phyloP scores from a whole-genome alignment of 352 stramenopile genomes.

The Pythium volutum region DNA sequence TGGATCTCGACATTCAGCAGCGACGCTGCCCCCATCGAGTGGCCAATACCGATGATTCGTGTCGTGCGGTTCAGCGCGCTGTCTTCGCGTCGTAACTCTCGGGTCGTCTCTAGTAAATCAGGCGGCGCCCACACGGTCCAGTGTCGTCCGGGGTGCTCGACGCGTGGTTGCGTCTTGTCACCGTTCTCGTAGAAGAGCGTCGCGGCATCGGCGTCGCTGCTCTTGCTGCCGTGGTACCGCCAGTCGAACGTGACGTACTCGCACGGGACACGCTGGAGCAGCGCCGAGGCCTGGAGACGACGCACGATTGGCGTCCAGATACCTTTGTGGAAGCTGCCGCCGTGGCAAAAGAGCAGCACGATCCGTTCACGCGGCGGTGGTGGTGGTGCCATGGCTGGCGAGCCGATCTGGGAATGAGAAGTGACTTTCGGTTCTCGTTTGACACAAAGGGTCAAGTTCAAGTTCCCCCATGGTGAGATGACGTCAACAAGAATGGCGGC shows the following conservation, averaged over 20 bases:
- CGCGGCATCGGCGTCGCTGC: conserved; percentile 20
- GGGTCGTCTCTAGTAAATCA: background rate
- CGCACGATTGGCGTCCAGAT: conserved; percentile 38
- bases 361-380: conserved; percentile 4
- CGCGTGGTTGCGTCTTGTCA: conserved; percentile 15
- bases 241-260: conserved; percentile 36
- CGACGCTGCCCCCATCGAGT: conserved; percentile 23
- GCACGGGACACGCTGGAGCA: conserved; percentile 24
- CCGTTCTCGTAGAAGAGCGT: conserved; percentile 22
- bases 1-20: conserved; percentile 12
- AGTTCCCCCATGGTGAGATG: background rate
- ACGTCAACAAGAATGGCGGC: background rate
- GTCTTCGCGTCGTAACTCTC: conserved; percentile 8
- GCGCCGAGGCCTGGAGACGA: conserved; percentile 22
- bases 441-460: background rate
- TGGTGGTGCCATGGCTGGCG: background rate
- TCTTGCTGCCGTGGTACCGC: conserved; percentile 34
- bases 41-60: conserved; percentile 16
- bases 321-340: conserved; percentile 40
- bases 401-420: background rate
- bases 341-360: conserved; percentile 43
- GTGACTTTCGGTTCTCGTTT: too few species aligned
- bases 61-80: background rate
- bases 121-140: conserved; percentile 15
- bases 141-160: conserved; percentile 24